Conservation (phyloP, 345 rosid species). For the Acer campestre region DNA sequence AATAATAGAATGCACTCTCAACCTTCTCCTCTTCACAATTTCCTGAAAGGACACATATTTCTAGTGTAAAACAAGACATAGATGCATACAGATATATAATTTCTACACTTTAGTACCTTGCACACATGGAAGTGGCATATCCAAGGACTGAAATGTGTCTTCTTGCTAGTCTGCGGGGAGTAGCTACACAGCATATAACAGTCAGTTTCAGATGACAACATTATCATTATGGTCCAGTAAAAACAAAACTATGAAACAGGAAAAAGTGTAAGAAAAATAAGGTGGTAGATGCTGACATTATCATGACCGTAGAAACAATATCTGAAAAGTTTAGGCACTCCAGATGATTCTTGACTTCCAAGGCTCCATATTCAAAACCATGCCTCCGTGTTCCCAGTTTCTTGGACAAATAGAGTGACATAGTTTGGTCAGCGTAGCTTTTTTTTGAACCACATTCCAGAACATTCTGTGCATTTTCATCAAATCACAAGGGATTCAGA, state of each 20-base stretch:
- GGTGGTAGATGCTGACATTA: conserved; percentile 55
- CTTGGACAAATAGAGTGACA: conserved; percentile 74
- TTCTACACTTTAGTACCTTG: conserved; percentile 50
- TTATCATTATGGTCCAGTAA: background rate
- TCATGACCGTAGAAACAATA: conserved; percentile 63
- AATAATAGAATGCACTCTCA: conserved; percentile 47
- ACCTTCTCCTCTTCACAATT: conserved; percentile 51
- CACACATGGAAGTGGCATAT: conserved; percentile 80
- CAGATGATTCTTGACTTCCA: conserved; percentile 75
- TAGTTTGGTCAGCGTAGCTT: conserved; percentile 52
- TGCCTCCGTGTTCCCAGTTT: conserved; percentile 68
- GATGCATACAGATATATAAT: background rate
- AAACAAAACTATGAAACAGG: background rate
- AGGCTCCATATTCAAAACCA: conserved; percentile 88
- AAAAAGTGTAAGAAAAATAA: background rate
- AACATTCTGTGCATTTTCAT: conserved; percentile 58
- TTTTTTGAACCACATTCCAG: conserved; percentile 83
- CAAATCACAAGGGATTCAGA: conserved; percentile 20
- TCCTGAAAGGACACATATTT: conserved; percentile 49
- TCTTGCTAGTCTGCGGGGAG: conserved; percentile 43
- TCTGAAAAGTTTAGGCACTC: conserved; percentile 74
- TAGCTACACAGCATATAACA: conserved; percentile 49
- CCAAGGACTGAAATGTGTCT: conserved; percentile 61
- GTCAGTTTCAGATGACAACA: conserved; percentile 15
- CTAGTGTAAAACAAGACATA: conserved; percentile 13